Evolutionary conservation across 1,139 yeast species (phyloP), one percentile per base, ranked within the genome.

Genomic region (Yamadazyma conglobata): DNA sequence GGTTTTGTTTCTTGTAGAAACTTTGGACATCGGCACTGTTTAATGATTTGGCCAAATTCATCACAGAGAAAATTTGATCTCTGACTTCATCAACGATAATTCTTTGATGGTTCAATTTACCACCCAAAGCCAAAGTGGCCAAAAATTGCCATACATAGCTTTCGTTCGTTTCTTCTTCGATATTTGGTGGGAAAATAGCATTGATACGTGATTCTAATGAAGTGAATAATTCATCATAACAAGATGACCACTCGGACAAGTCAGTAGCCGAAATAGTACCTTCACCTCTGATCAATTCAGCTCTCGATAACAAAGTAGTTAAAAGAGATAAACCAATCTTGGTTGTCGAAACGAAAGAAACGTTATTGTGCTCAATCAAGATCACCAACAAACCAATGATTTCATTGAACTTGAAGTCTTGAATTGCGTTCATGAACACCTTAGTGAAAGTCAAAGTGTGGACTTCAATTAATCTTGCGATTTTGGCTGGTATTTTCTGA

Each of bases 71-170:
- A 40, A 91, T 89, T 58, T 86, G 89, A 51, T 86, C 94, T 60
- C 97, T 77, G 14, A 88, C 91, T 55, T 89, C 96, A 56, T 88
- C 97, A 30, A 91, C 95, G 47, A 91, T 83, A 40, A 87, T 79
- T 62, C 96, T 78, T 69, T 91, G 97, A 58, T 89, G 96, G 48
- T 83, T 87, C 47, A 89, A 71, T 54, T 85, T 83, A 45, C 97
- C 96, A 40, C 96, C 93, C 41, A 91, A 69, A 0, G 97, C 93
- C 39, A 91, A 71, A 10, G 96, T 84, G 21, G 98, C 98, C 59
- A 91, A 73, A 52, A 91, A 89, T 63, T 91, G 97, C 98, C 98
- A 91, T 28, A 88, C 89, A 50, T 89, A 88, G 46, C 68, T 68
- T 42, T 64, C 71, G 34, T 61, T 57, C 0, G 94, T 77, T n/a